Evolutionary conservation across 352 stramenopile genomes (phyloP), one percentile per base, ranked within the genome.

Genomic region (Hyaloperonospora brassicae): DNA sequence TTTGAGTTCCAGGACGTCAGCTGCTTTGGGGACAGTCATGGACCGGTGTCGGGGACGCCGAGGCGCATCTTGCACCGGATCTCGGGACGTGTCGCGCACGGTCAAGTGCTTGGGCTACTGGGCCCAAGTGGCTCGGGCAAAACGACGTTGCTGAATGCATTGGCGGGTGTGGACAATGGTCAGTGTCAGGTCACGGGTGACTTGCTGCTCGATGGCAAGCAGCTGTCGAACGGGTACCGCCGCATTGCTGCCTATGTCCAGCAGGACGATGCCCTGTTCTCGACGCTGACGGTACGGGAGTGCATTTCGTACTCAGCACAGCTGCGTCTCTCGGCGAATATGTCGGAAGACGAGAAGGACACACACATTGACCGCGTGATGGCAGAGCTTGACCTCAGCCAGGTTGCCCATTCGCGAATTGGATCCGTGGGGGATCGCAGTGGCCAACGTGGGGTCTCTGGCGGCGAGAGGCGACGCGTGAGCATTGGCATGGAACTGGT

Each of bases 401-500:
- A 93, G 46, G 63, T 93, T 3, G 66, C 72, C 14, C 59, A 89
- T 42, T 67, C 72, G 17, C 70, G 78, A 2, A 86, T 93, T 39
- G 76, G 76, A 1, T 61, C 70, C 3, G 62, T 61, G 13, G 52
- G 54, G 35, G 63, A 59, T n/a, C 57, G 23, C 23, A 68, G 50
- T 31, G 62, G 62, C 12, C 43, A 75, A 0, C 92, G 94, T 49
- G 95, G 95, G 14, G 79, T 98, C 25, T 97, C 86, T 49, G 93
- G 94, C 17, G 94, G 93, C 13, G 94, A 98, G 64, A 77, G 87
- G 27, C 92, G 96, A 38, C 77, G 94, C 22, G 87, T 97, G 27
- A 95, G 79, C 42, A 97, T 98, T 59, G 90, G 87, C 27, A 96
- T 95, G 76, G 90, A 97, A 59, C 86, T 97, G 55, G 88, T 98